phyloP scores from a whole-genome alignment of 208 protist species.

The Acanthamoeba lenticulata region DNA sequence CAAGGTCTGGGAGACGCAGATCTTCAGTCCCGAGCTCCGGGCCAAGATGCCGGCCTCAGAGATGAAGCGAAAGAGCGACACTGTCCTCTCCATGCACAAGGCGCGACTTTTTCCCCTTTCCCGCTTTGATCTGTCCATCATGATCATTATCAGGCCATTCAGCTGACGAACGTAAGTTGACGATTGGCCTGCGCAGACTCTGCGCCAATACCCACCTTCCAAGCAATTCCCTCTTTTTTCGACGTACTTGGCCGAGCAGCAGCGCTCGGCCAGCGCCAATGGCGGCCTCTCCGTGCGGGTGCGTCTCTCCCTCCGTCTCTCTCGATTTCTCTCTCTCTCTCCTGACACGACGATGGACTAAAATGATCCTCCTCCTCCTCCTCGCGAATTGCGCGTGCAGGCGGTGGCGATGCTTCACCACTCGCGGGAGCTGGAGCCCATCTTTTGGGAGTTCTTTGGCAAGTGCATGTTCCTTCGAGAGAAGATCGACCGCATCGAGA shows the following conservation, averaged over 20 bases:
- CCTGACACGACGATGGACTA: too few species aligned
- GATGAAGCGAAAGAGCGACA: neutral
- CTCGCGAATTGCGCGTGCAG: neutral
- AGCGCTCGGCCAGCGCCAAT: neutral
- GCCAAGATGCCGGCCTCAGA: neutral
- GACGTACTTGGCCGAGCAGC: neutral
- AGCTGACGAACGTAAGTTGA: too few species aligned
- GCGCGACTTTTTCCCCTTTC: neutral
- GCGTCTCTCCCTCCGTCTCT: neutral
- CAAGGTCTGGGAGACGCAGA: neutral
- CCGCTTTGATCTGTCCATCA: too few species aligned
- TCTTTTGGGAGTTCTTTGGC: neutral
- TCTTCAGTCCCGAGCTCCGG: neutral
- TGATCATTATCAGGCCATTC: too few species aligned
- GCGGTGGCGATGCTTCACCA: neutral
- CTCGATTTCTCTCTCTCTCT: too few species aligned
- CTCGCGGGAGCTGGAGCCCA: slow-evolving; percentile 18
- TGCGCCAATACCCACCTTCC: neutral
- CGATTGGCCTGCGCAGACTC: neutral
- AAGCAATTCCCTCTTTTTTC: neutral
- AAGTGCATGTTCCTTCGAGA: neutral
- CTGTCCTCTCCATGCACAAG: neutral
- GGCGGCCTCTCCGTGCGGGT: neutral
- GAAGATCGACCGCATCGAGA: neutral
- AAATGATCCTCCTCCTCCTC: too few species aligned